Conservation (phyloP, 352 stramenopile species). For the Globisporangium recalcitrans region DNA sequence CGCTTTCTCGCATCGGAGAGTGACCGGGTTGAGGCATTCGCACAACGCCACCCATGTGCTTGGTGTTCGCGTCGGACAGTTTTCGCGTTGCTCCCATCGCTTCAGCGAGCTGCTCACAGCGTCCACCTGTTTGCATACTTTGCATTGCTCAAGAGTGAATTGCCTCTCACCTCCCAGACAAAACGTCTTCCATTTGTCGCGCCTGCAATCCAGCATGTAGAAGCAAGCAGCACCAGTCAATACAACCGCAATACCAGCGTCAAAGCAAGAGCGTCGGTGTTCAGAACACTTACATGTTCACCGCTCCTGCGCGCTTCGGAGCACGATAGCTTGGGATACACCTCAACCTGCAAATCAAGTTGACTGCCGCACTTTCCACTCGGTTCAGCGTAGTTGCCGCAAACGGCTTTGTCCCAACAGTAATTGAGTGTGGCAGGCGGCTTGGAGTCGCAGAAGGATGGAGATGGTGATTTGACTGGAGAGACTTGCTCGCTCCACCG, state of each 20-base stretch:
- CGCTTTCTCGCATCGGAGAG: conserved; percentile 15
- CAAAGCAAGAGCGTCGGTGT: too few species aligned
- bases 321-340: background rate
- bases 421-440: background rate
- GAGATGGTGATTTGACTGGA: background rate
- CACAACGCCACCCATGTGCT: conserved; percentile 45
- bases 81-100: conserved; percentile 28
- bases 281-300: conserved; percentile 20
- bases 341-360: conserved; percentile 20
- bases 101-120: conserved; percentile 19
- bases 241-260: too few species aligned
- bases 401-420: conserved; percentile 13
- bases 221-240: background rate
- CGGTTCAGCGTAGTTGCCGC: conserved; percentile 17
- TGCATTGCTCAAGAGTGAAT: conserved; percentile 31
- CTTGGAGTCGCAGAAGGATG: background rate
- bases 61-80: conserved; percentile 23
- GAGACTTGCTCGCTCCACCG: background rate
- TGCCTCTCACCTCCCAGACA: conserved; percentile 23
- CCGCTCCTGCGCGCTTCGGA: background rate
- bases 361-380: conserved; percentile 18
- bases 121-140: conserved; percentile 29
- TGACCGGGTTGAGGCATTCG: conserved; percentile 30
- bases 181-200: conserved; percentile 25
- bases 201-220: conserved; percentile 1